A percentile compares a stretch with the other conserved stretches of the same genome.
These are phyloP conservation scores for Aspergillus steynii DNA, from an alignment of 495 filamentous ascomycete species.

Conservation along the genomic window DNA sequence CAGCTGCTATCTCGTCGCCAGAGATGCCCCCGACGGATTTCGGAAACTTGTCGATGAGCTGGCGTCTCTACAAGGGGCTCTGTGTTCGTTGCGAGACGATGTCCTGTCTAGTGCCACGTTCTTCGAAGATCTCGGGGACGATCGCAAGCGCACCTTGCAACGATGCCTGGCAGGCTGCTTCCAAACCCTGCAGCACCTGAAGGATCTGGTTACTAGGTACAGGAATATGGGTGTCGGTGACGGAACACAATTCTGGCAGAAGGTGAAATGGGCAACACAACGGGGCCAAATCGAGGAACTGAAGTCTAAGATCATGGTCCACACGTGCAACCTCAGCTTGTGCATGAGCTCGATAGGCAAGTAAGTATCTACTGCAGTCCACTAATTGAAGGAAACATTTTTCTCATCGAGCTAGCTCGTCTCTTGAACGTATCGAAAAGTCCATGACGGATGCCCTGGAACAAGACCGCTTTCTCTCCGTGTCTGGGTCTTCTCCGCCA, in stretches of 20 bases:
- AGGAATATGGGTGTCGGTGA: slow-evolving; percentile 27
- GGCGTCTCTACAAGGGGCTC: slow-evolving; percentile 31
- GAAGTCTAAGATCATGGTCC: slow-evolving; percentile 38
- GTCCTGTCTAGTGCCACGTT: slow-evolving; percentile 29
- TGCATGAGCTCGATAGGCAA: slow-evolving; percentile 40
- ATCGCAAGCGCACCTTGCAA: slow-evolving; percentile 29
- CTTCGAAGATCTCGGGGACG: slow-evolving; percentile 27
- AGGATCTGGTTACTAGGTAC: slow-evolving; percentile 31
- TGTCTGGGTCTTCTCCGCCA: neutral
- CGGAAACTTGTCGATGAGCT: slow-evolving; percentile 37
- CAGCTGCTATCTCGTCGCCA: slow-evolving; percentile 32
- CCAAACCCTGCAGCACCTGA: slow-evolving; percentile 28
- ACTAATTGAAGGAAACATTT: neutral
- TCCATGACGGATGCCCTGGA: slow-evolving; percentile 28
- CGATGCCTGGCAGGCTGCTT: slow-evolving; percentile 30
- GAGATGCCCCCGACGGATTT: slow-evolving; percentile 39
- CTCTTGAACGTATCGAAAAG: slow-evolving; percentile 28
- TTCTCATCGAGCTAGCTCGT: slow-evolving; percentile 25
- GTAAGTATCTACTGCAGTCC: slow-evolving; percentile 22
- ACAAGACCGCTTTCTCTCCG: slow-evolving; percentile 20
- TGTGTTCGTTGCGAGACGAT: slow-evolving; percentile 32
- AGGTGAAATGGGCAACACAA: slow-evolving; percentile 37
- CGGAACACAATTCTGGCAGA: slow-evolving; percentile 36
- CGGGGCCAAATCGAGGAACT: slow-evolving; percentile 34
- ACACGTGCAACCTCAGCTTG: slow-evolving; percentile 36